Evolutionary conservation across 2,329 filamentous ascomycete genomes (phyloP), one percentile per base, ranked within the genome.

Genomic region (Ceratocystis alfenasii): DNA sequence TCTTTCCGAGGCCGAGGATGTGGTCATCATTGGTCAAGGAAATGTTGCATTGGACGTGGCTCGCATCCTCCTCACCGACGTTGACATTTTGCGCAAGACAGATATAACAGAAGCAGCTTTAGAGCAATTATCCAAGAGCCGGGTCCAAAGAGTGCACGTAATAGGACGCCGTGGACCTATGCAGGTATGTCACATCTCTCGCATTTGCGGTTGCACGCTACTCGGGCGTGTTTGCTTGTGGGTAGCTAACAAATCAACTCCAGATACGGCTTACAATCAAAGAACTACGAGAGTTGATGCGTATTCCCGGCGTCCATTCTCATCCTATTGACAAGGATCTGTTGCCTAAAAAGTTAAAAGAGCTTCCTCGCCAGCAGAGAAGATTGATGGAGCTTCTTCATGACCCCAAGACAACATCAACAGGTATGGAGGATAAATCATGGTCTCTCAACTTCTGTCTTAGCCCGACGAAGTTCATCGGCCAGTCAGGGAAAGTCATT

Each of bases 11-110:
- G 78, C 80, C 8, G 88, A 88, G 0, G 90, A 96, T 63, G 94
- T 90, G 1, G 84, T 96, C 41, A 81, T 99, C 61, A 86, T 99
- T 69, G 94, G 94, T 1, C 93, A 99, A 72, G 94, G 94, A 17
- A 99, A 99, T 75, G 94, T 99, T 7, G 94, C 94, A 0, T 78
- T 99, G 61, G 94, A 99, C 74, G 89, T 99, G 17, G 91, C 93
- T 1, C 83, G 95, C 30, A 93, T 95, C 71, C 78, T 99, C 4
- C 79, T 99, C 15, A 86, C 87, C 64, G 83, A 89, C 68, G 78
- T 95, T 0, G 85, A 93, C 71, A 77, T 81, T 25, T 78, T 99
- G 59, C 80, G 83, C 5, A 86, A 86, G 71, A 96, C 94, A 0
- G 94, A 99, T 73, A 97, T 99, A 61, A 86, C 92, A 1, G 88